Evolutionary conservation across 208 protist species (phyloP).

Genomic region (Leishmania tropica): DNA sequence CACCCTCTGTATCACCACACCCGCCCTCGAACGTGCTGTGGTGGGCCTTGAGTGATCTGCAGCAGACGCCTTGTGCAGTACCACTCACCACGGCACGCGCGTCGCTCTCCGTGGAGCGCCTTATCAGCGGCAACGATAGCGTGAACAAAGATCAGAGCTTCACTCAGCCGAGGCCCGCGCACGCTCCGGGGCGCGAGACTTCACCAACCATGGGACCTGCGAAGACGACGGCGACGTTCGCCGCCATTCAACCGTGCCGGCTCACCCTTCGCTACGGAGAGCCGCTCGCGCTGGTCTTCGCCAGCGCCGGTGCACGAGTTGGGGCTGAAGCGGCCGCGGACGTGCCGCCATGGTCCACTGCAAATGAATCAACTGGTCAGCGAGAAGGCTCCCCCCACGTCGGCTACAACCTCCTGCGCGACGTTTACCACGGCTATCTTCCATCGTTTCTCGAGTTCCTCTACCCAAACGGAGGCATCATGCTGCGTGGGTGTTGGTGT

Average conservation of each 20-base stretch:
- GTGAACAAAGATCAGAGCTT: neutral
- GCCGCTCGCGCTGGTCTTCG: slow-evolving; percentile 7
- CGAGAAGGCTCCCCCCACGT: neutral
- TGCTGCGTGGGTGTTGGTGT: slow-evolving; percentile 46
- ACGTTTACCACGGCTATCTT: slow-evolving; percentile 56
- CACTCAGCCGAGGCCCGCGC: neutral
- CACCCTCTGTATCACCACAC: neutral
- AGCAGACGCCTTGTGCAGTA: neutral
- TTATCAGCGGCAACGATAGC: too few relatives aligned
- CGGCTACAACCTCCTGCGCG: slow-evolving; percentile 27
- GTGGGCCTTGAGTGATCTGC: slow-evolving; percentile 18
- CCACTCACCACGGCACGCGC: slow-evolving; percentile 10
- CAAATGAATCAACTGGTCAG: neutral
- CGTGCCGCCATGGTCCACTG: neutral
- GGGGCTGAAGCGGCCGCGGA: neutral
- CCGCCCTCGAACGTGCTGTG: slow-evolving; percentile 4
- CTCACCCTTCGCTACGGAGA: slow-evolving; percentile 11
- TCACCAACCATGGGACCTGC: neutral
- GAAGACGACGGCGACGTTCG: neutral
- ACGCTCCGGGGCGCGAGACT: neutral
- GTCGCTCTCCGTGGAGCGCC: neutral
- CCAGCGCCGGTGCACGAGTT: neutral
- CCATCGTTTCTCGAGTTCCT: slow-evolving; percentile 39
- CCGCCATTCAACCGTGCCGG: slow-evolving; percentile 5
- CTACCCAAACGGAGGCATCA: slow-evolving; percentile 50